These are phyloP conservation scores for Myriosclerotinia curreyana DNA, from an alignment of 2,329 filamentous ascomycete genomes.

Conservation along the genomic window DNA sequence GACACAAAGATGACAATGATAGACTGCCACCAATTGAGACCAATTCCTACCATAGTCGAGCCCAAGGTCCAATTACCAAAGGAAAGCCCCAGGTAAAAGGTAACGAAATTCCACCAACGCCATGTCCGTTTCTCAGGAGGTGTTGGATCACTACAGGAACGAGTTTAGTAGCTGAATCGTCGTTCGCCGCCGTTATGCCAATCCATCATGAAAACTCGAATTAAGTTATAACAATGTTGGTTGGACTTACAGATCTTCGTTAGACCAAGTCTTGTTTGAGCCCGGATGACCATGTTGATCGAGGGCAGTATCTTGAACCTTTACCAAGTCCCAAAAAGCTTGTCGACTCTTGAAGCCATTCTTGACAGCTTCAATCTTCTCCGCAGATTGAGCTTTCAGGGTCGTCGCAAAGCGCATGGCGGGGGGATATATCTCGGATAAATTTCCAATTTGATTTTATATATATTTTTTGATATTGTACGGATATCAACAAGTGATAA, in stretches of 20 bases:
- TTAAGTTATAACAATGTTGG: slow-evolving; percentile 39
- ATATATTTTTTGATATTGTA: not conserved
- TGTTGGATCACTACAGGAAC: slow-evolving; percentile 39
- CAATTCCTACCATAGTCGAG: slow-evolving; percentile 43
- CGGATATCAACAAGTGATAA: not conserved
- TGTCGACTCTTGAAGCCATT: slow-evolving; percentile 30
- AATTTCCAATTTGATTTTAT: not conserved
- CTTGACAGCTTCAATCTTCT: slow-evolving; percentile 28
- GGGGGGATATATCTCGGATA: slow-evolving; percentile 27
- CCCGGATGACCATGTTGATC: slow-evolving; percentile 32
- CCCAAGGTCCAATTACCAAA: slow-evolving; percentile 47
- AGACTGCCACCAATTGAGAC: slow-evolving; percentile 46
- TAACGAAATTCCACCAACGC: slow-evolving; percentile 43
- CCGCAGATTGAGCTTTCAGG: slow-evolving; percentile 21
- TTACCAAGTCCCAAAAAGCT: slow-evolving; percentile 28
- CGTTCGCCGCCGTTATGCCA: slow-evolving; percentile 2
- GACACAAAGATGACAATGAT: slow-evolving; percentile 46
- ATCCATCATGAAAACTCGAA: slow-evolving; percentile 5
- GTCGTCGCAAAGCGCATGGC: slow-evolving; percentile 16
- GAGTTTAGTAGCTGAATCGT: slow-evolving; percentile 11
- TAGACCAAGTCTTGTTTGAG: slow-evolving; percentile 29
- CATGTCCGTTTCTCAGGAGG: slow-evolving; percentile 22
- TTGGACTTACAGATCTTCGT: slow-evolving; percentile 36
- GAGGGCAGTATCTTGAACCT: slow-evolving; percentile 31
- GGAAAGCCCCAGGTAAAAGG: slow-evolving; percentile 43